Evolutionary conservation across 2,329 filamentous ascomycete genomes (phyloP).

Genomic region (Raffaelea arxii): DNA sequence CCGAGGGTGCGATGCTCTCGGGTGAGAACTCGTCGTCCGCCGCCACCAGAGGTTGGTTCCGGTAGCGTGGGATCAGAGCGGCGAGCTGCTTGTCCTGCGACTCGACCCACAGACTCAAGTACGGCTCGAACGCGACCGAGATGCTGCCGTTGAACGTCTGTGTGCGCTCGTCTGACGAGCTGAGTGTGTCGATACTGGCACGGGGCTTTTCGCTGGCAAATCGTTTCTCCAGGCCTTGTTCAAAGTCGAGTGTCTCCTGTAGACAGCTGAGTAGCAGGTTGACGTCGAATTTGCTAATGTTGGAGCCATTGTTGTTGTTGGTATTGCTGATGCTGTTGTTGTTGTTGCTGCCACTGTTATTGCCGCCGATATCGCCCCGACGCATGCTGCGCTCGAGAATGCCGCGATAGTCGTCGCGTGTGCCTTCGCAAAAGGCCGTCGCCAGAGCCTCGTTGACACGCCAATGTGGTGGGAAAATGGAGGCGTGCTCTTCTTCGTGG

Average conservation of each 20-base stretch:
- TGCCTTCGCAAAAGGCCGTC: constrained; percentile 90
- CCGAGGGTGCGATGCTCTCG: constrained; percentile 83
- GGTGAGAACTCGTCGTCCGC: constrained; percentile 86
- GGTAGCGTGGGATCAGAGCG: constrained; percentile 77
- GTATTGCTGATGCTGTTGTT: constrained; percentile 29
- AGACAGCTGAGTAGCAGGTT: constrained; percentile 42
- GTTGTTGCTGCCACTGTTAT: background rate
- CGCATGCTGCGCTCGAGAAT: constrained; percentile 85
- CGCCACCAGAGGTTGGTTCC: constrained; percentile 67
- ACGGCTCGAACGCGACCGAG: constrained; percentile 94
- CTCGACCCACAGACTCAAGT: constrained; percentile 93
- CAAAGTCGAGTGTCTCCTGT: constrained; percentile 77
- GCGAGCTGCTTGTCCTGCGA: constrained; percentile 87
- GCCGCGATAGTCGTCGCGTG: constrained; percentile 86
- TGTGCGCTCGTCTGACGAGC: constrained; percentile 64
- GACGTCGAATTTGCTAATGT: constrained; percentile 39
- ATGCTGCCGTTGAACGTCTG: constrained; percentile 83
- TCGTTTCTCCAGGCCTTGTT: constrained; percentile 77
- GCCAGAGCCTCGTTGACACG: constrained; percentile 82
- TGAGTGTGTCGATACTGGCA: constrained; percentile 82
- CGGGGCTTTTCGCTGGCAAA: constrained; percentile 55
- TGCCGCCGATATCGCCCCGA: constrained; percentile 48
- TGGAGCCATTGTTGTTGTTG: background rate
- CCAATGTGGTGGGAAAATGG: constrained; percentile 82
- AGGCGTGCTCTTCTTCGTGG: constrained; percentile 86